A percentile compares a stretch with the other conserved stretches of the same genome.
Evolutionary conservation across 371 early-diverging fungal genomes (phyloP).

Genomic region (Mortierella sp.): DNA sequence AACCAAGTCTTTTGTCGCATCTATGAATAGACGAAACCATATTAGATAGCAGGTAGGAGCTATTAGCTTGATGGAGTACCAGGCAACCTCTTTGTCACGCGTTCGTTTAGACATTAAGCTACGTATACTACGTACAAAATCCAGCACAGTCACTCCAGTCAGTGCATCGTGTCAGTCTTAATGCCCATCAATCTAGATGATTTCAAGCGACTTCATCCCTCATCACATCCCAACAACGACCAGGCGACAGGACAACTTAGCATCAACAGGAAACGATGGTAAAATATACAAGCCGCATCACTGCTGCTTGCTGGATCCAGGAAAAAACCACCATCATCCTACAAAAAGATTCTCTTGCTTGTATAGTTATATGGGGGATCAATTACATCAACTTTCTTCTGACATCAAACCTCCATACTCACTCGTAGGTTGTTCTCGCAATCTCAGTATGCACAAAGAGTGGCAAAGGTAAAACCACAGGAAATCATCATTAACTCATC

Average conservation of each 20-base stretch:
- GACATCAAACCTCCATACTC: background rate
- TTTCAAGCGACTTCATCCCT: too few relatives aligned
- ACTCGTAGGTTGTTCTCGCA: conserved; percentile 84
- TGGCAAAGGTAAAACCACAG: conserved; percentile 83
- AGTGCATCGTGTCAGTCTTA: background rate
- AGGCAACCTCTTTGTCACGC: too few relatives aligned
- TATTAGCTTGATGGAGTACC: too few relatives aligned
- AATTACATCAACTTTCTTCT: background rate
- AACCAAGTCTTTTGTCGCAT: too few relatives aligned
- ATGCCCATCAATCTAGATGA: too few relatives aligned
- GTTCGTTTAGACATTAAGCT: too few relatives aligned
- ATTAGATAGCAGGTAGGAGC: too few relatives aligned
- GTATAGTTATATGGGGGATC: background rate
- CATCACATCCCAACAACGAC: background rate
- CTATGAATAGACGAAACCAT: too few relatives aligned
- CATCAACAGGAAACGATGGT: conserved; percentile 2
- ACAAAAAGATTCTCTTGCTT: too few relatives aligned
- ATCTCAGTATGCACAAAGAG: conserved; percentile 93
- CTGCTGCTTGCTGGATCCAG: background rate
- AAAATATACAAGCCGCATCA: background rate
- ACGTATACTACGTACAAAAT: conserved; percentile 1
- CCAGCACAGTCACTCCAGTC: background rate
- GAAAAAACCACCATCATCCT: background rate
- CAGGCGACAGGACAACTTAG: background rate
- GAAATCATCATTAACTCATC: background rate